Conservation (phyloP, 768 basidiomycete species). For the Boletus subparvulus region DNA sequence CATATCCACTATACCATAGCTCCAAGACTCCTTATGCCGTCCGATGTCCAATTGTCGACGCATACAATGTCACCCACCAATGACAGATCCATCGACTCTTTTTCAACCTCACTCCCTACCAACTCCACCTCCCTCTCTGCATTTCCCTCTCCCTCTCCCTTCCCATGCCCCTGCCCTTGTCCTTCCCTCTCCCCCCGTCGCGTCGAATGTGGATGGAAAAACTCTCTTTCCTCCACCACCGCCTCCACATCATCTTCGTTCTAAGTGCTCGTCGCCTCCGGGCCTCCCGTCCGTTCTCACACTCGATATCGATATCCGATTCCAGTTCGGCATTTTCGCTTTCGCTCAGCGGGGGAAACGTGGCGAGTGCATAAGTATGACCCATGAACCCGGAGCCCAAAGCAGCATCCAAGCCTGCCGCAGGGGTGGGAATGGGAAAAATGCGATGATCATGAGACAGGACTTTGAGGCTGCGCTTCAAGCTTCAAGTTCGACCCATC, state of each 20-base stretch:
- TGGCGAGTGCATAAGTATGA: constrained; percentile 14
- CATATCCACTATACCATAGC: too few species aligned
- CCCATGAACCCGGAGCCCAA: neutral
- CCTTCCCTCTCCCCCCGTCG: neutral
- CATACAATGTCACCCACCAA: neutral
- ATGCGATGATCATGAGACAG: too few species aligned
- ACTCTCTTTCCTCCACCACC: constrained; percentile 63
- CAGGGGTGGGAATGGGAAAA: too few species aligned
- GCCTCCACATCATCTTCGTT: constrained; percentile 88
- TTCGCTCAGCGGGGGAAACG: constrained; percentile 34
- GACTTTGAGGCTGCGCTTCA: constrained; percentile 53
- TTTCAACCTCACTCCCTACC: constrained; percentile 41
- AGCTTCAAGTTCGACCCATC: constrained; percentile 79
- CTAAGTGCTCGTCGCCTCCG: constrained; percentile 86
- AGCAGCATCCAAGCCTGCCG: too few species aligned
- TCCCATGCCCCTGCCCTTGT: neutral
- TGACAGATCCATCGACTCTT: constrained; percentile 42
- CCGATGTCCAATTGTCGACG: too few species aligned
- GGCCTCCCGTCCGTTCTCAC: constrained; percentile 90
- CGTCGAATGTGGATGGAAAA: constrained; percentile 56
- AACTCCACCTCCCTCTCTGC: neutral
- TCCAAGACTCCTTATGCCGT: too few species aligned
- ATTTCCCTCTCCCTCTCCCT: neutral
- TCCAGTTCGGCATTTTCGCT: constrained; percentile 52
- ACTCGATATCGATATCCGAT: constrained; percentile 83